Base-by-base conservation (phyloP, 441 rosid species). In the Breynia disticha region DNA sequence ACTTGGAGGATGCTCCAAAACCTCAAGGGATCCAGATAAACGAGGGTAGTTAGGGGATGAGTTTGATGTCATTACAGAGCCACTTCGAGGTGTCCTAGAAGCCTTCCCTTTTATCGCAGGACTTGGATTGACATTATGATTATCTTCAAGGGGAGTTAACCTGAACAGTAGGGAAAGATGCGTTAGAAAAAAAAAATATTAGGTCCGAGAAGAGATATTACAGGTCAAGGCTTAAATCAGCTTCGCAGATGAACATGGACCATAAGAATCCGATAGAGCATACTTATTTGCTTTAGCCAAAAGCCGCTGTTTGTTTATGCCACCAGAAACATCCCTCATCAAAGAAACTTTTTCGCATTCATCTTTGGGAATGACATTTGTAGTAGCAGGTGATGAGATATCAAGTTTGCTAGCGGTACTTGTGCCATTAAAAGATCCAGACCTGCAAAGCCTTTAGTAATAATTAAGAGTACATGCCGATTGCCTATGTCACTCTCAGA, bases 21-120 rank as follows among this genome's bases (percentile, higher is more conserved):
- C 60, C 63, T 82, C 81, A 48, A 54, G 22, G 49, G 67, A 43
- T 51, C 66, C 79, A 46, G 73, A 64, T 18, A 69, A 18, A 20
- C 71, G 68, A 52, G 80, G 59, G 58, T 68, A 64, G 67, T 56
- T 76, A 50, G 67, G 56, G 49, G 78, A 78, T 38, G 81, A 64
- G 56, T 63, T 67, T 55, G 68, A 57, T 39, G 70, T 64, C 67
- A 62, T 52, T 43, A 69, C 58, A 57, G 73, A 73, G 59, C 80
- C 69, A 51, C 74, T 76, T 55, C 86, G 72, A 21, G 80, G 72
- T 51, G 73, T 68, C 65, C 83, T 68, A 1, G 83, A 73, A 50
- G 69, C 80, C 60, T 79, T 82, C 67, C 77, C 79, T 65, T 77
- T 82, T 5, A 57, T 63, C 52, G 60, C 68, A 7, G 66, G 59